Percentiles rank a stretch among this genome's conserved stretches.
Conservation (phyloP, 768 basidiomycete genomes). For the Naganishia friedmannii region DNA sequence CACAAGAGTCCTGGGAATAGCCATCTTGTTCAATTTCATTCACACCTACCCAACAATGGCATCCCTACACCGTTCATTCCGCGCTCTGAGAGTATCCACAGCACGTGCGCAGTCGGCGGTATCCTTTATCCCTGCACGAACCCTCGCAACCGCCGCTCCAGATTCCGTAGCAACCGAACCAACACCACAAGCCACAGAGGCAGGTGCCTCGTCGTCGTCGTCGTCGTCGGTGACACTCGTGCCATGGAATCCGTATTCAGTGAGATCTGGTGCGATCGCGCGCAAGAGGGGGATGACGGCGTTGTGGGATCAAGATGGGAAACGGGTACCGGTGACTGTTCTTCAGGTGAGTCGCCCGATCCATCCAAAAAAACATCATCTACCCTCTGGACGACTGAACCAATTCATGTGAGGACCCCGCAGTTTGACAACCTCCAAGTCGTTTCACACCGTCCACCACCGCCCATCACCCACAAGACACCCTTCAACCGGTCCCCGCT, state of each 20-base stretch:
- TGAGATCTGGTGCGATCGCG: slow-evolving; percentile 87
- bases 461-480: slow-evolving; percentile 13
- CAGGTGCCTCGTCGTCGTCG: too few relatives aligned
- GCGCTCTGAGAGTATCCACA: slow-evolving; percentile 16
- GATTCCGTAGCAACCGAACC: neutral
- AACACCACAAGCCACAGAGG: neutral
- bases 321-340: slow-evolving; percentile 83
- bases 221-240: slow-evolving; percentile 19
- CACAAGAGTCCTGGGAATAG: too few relatives aligned
- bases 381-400: too few relatives aligned
- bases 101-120: neutral
- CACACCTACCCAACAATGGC: slow-evolving; percentile 4
- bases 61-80: slow-evolving; percentile 21
- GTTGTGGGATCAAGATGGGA: slow-evolving; percentile 87
- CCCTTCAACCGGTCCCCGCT: slow-evolving; percentile 52
- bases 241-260: slow-evolving; percentile 76
- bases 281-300: slow-evolving; percentile 93
- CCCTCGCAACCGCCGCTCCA: neutral
- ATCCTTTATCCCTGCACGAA: neutral
- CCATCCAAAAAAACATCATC: too few relatives aligned
- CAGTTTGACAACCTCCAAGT: slow-evolving; percentile 54
- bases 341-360: slow-evolving; percentile 66
- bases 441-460: slow-evolving; percentile 45
- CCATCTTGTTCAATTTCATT: neutral
- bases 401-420: neutral